Evolutionary conservation across 106 monocot species (phyloP).

Genomic region (Acanthochlamys bracteata): DNA sequence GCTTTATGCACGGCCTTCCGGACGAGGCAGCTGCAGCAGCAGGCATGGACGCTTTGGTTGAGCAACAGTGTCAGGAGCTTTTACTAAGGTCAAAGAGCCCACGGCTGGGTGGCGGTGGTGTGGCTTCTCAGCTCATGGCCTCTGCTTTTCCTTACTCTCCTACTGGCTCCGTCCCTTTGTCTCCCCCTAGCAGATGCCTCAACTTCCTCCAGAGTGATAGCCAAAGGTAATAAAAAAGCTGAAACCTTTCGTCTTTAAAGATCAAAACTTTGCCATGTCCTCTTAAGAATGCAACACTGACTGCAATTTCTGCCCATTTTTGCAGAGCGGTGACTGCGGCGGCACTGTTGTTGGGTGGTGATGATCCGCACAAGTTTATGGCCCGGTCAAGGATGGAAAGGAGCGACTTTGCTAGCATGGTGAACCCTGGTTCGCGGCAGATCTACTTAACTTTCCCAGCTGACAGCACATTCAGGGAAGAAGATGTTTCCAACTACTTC

Average conservation of each 20-base stretch:
- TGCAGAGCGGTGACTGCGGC: slow-evolving; percentile 37
- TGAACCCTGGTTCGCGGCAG: slow-evolving; percentile 81
- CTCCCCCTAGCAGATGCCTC: slow-evolving; percentile 44
- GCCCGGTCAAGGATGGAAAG: slow-evolving; percentile 53
- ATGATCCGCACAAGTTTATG: slow-evolving; percentile 51
- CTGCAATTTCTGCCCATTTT: too few species aligned
- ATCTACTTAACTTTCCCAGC: slow-evolving; percentile 94
- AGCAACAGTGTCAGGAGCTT: slow-evolving; percentile 69
- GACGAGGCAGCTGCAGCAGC: slow-evolving; percentile 22
- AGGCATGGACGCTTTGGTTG: slow-evolving; percentile 43
- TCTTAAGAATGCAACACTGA: neutral
- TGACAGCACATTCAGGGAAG: slow-evolving; percentile 88
- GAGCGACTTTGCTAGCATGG: slow-evolving; percentile 37
- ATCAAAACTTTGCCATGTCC: neutral
- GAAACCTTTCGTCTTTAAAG: slow-evolving; percentile 1
- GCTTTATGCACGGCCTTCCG: slow-evolving; percentile 57
- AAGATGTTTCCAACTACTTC: slow-evolving; percentile 93
- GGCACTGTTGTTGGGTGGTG: slow-evolving; percentile 45
- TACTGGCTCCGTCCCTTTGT: slow-evolving; percentile 24
- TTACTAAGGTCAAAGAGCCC: slow-evolving; percentile 76
- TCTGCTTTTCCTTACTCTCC: slow-evolving; percentile 54
- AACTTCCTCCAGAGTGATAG: slow-evolving; percentile 54
- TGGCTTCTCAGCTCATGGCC: slow-evolving; percentile 30
- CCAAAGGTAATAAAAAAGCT: slow-evolving; percentile 37
- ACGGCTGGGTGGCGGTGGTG: slow-evolving; percentile 17